Evolutionary conservation across 257 asterid species (phyloP).

Genomic region (Pogostemon cablin): DNA sequence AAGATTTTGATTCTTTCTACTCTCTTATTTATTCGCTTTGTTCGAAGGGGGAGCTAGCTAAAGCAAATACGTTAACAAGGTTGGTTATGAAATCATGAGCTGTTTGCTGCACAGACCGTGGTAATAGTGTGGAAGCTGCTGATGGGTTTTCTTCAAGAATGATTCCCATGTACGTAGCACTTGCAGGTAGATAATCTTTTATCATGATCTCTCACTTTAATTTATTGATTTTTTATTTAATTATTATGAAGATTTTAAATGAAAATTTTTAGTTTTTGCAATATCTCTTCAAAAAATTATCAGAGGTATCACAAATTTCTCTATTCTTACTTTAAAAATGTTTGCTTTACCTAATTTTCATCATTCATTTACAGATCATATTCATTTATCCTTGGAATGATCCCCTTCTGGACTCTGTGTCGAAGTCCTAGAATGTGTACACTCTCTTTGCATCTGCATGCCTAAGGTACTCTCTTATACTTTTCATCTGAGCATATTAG

Average conservation of each 20-base stretch:
- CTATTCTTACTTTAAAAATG: neutral
- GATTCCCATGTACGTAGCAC: neutral
- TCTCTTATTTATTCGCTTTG: slow-evolving; percentile 60
- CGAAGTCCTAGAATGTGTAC: neutral
- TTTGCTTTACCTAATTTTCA: neutral
- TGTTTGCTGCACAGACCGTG: slow-evolving; percentile 20
- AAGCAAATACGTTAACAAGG: slow-evolving; percentile 67
- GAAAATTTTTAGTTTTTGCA: slow-evolving; percentile 1
- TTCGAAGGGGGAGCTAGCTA: slow-evolving; percentile 60
- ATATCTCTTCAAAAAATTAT: slow-evolving; percentile 6
- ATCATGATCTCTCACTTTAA: slow-evolving; percentile 11
- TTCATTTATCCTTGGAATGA: neutral
- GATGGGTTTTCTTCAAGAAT: neutral
- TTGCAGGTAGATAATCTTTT: slow-evolving; percentile 31
- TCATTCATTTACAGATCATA: neutral
- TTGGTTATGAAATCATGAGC: slow-evolving; percentile 46
- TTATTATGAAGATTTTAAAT: neutral
- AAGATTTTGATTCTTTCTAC: slow-evolving; percentile 63
- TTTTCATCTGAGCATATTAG: neutral
- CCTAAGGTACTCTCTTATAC: neutral
- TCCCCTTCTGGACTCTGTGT: neutral
- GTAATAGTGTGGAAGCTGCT: neutral
- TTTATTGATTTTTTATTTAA: neutral
- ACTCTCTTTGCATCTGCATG: neutral
- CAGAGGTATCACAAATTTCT: neutral